Percentiles rank a stretch among this genome's conserved stretches.
These are phyloP conservation scores for Hypoxylon sp. DNA, from an alignment of 2,329 filamentous ascomycete genomes.

Conservation along the genomic window DNA sequence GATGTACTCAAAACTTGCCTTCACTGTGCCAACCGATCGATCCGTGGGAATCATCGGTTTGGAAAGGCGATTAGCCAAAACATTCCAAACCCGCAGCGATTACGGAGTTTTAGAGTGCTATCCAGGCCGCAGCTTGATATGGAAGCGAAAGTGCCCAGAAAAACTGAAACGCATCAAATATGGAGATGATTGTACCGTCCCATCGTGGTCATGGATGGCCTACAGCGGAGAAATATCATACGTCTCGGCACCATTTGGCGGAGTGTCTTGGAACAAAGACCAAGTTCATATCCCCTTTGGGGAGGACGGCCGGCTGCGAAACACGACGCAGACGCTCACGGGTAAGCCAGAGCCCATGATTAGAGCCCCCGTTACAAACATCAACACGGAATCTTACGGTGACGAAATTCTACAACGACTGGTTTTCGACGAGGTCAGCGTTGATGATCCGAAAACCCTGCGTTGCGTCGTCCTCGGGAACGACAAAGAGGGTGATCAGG, in stretches of 20 bases:
- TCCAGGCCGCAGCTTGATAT: slow-evolving; percentile 24
- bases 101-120: slow-evolving; percentile 38
- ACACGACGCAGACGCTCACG: neutral
- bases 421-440: slow-evolving; percentile 14
- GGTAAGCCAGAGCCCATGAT: slow-evolving; percentile 15
- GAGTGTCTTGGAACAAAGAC: slow-evolving; percentile 22
- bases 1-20: slow-evolving; percentile 40
- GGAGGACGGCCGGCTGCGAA: slow-evolving; percentile 7
- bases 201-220: slow-evolving; percentile 38
- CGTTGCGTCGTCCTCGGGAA: slow-evolving; percentile 21
- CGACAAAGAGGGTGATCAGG: slow-evolving; percentile 10
- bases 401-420: slow-evolving; percentile 11
- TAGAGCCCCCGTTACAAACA: neutral
- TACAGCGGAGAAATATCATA: slow-evolving; percentile 28
- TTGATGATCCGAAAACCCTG: neutral
- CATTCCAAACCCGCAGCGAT: slow-evolving; percentile 32
- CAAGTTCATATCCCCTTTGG: slow-evolving; percentile 3
- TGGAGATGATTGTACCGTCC: slow-evolving; percentile 7
- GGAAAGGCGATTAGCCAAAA: slow-evolving; percentile 29
- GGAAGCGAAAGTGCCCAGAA: slow-evolving; percentile 16
- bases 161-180: slow-evolving; percentile 4
- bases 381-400: slow-evolving; percentile 4
- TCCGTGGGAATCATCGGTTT: slow-evolving; percentile 40
- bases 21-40: slow-evolving; percentile 33
- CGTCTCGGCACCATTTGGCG: slow-evolving; percentile 14